These are phyloP conservation scores for Tephrocybe sp. DNA, from an alignment of 768 basidiomycete genomes.

Conservation along the genomic window DNA sequence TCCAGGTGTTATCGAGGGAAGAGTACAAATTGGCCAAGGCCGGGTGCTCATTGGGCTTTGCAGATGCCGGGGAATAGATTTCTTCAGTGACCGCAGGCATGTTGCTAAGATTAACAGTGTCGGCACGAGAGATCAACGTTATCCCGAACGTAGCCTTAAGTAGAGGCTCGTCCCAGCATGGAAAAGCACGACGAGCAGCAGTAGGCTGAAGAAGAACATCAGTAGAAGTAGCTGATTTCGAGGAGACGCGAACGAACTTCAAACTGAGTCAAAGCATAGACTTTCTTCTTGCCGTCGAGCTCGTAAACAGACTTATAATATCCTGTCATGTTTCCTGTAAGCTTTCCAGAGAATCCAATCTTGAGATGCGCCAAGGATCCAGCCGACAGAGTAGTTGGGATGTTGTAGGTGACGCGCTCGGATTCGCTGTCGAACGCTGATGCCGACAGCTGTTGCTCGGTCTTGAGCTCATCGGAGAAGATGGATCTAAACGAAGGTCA, in stretches of 20 bases:
- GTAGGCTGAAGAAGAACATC: slow-evolving; percentile 57
- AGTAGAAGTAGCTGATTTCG: not conserved
- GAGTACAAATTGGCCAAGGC: slow-evolving; percentile 43
- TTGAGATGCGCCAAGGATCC: slow-evolving; percentile 71
- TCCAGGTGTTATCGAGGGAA: slow-evolving; percentile 59
- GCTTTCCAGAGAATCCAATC: slow-evolving; percentile 65
- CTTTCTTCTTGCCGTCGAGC: slow-evolving; percentile 59
- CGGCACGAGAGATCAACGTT: slow-evolving; percentile 75
- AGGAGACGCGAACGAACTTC: slow-evolving; percentile 44
- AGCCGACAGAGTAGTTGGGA: slow-evolving; percentile 60
- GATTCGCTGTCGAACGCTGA: slow-evolving; percentile 55
- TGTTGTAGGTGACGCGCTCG: slow-evolving; percentile 65
- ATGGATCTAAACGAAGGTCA: slow-evolving; percentile 35
- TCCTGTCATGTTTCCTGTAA: slow-evolving; percentile 76
- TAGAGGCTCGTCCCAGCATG: slow-evolving; percentile 92
- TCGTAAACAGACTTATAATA: slow-evolving; percentile 76
- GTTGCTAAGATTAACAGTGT: slow-evolving; percentile 82
- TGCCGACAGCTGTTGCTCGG: slow-evolving; percentile 43
- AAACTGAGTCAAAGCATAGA: slow-evolving; percentile 87
- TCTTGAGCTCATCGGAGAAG: slow-evolving; percentile 52
- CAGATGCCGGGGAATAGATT: slow-evolving; percentile 33
- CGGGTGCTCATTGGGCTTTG: slow-evolving; percentile 24
- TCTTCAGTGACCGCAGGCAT: slow-evolving; percentile 77
- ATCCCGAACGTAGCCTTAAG: slow-evolving; percentile 83
- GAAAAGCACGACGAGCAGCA: slow-evolving; percentile 79